phyloP scores from a whole-genome alignment of 306 rosid species.

The Trifolium fragiferum region DNA sequence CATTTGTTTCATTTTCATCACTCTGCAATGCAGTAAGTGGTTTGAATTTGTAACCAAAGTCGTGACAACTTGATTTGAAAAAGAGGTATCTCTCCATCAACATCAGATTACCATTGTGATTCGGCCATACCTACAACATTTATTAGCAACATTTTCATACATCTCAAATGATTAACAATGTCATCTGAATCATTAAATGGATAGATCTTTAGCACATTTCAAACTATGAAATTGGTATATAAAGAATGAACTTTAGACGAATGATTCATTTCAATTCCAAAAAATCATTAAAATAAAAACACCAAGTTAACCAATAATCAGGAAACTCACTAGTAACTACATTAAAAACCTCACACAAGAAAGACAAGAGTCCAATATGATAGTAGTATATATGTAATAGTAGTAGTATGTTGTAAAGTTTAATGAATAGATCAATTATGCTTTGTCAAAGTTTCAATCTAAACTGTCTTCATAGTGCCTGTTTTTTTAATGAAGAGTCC shows the following conservation, averaged over 20 bases:
- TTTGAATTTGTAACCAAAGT: slow-evolving; percentile 67
- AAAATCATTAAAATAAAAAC: background rate
- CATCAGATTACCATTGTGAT: slow-evolving; percentile 77
- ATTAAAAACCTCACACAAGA: slow-evolving; percentile 21
- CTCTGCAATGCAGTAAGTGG: slow-evolving; percentile 70
- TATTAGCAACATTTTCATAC: slow-evolving; percentile 19
- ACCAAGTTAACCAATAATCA: slow-evolving; percentile 19
- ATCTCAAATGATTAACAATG: slow-evolving; percentile 12
- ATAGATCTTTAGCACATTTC: background rate
- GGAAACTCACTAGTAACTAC: background rate
- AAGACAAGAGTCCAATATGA: background rate
- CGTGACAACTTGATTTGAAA: slow-evolving; percentile 82
- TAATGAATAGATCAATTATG: too few relatives aligned
- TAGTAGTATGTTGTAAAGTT: too few relatives aligned
- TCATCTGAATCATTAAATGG: slow-evolving; percentile 23
- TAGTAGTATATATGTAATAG: too few relatives aligned
- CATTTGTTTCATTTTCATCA: slow-evolving; percentile 79
- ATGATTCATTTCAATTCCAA: background rate
- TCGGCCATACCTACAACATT: slow-evolving; percentile 76
- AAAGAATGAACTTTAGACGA: background rate
- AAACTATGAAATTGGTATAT: background rate
- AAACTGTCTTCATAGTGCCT: too few relatives aligned
- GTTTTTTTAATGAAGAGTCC: too few relatives aligned
- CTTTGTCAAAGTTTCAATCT: too few relatives aligned
- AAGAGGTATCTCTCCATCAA: slow-evolving; percentile 91